A percentile compares a stretch with the other conserved stretches of the same genome.
Evolutionary conservation across 75 land plant genomes (phyloP).

Genomic region (Adiantum capillusveneris): DNA sequence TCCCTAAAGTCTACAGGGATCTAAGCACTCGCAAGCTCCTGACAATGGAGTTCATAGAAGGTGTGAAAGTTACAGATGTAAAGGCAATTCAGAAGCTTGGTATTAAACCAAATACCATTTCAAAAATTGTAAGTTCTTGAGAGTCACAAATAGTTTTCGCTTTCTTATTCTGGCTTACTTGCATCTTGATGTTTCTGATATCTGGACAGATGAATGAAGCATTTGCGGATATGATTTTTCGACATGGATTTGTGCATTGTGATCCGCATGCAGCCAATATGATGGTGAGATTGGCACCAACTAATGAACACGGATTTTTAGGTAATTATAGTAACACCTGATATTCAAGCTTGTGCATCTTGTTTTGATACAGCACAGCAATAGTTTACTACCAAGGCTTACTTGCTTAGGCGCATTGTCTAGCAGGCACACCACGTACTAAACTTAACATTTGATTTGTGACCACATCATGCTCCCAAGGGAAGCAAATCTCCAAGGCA

Average conservation of each 20-base stretch:
- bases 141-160: background rate
- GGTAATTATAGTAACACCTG: too few species aligned
- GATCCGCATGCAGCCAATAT: conserved; percentile 99
- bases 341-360: too few species aligned
- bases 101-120: conserved; percentile 63
- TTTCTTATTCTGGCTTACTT: background rate
- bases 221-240: conserved; percentile 97
- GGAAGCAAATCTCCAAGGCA: too few species aligned
- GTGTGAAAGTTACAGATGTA: conserved; percentile 76
- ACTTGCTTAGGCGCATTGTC: too few species aligned
- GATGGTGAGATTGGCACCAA: conserved; percentile 64
- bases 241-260: conserved; percentile 99
- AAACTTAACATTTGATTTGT: too few species aligned
- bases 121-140: conserved; percentile 53
- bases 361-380: too few species aligned
- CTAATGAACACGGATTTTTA: conserved; percentile 16
- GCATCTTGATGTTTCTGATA: background rate
- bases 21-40: conserved; percentile 67
- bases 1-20: conserved; percentile 80
- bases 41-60: conserved; percentile 95
- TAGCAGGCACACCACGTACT: too few species aligned
- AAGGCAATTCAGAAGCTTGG: conserved; percentile 59
- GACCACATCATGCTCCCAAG: too few species aligned
- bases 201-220: conserved; percentile 58
- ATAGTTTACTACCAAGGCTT: too few species aligned